phyloP scores from a whole-genome alignment of 1,139 yeast genomes.

The Pichia sorboxylosa region DNA sequence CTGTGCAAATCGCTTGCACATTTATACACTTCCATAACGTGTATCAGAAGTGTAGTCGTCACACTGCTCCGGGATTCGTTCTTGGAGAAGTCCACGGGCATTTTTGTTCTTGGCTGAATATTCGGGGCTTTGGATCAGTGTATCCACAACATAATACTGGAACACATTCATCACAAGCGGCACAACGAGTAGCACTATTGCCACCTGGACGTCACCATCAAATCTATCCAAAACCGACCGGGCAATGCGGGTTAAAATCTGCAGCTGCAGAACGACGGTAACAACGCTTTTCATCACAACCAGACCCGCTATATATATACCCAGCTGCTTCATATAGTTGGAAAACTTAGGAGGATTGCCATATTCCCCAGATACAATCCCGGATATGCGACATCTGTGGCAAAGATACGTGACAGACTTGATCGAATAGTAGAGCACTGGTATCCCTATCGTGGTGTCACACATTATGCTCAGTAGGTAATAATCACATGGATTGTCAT shows the following conservation, averaged over 20 bases:
- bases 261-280: slow-evolving; percentile 39
- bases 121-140: slow-evolving; percentile 60
- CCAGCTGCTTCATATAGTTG: slow-evolving; percentile 65
- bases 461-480: slow-evolving; percentile 77
- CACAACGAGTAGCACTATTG: slow-evolving; percentile 74
- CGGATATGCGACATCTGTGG: slow-evolving; percentile 32
- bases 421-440: slow-evolving; percentile 8
- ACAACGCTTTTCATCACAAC: slow-evolving; percentile 44
- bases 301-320: slow-evolving; percentile 51
- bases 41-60: no score
- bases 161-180: slow-evolving; percentile 74
- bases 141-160: slow-evolving; percentile 79
- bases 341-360: slow-evolving; percentile 57
- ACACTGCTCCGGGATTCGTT: no score
- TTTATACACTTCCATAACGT: no score
- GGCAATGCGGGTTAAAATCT: slow-evolving; percentile 44
- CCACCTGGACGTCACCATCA: slow-evolving; percentile 64
- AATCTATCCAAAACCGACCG: slow-evolving; percentile 65
- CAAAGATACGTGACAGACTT: slow-evolving; percentile 26
- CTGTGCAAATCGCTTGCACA: no score
- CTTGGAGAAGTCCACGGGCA: slow-evolving; percentile 1
- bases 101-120: slow-evolving; percentile 15
- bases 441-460: slow-evolving; percentile 86
- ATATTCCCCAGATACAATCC: slow-evolving; percentile 77
- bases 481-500: slow-evolving; percentile 71